phyloP scores from a whole-genome alignment of 2,329 filamentous ascomycete genomes.

The Diaporthe sp. region DNA sequence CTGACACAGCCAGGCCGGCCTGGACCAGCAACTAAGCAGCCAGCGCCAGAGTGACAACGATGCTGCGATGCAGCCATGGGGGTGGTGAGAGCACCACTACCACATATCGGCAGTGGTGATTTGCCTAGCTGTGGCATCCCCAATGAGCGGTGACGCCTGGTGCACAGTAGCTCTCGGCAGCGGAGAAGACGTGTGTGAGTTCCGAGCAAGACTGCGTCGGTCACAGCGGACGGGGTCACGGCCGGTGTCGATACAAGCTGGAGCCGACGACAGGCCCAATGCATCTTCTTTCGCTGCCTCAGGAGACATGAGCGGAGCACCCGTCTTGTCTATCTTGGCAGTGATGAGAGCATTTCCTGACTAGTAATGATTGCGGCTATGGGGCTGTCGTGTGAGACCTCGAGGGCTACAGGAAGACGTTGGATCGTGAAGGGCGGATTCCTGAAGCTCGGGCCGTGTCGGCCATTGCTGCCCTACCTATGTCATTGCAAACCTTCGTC shows the following conservation, averaged over 20 bases:
- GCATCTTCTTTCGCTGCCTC: conserved; percentile 10
- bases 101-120: conserved; percentile 5
- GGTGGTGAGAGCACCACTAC: background rate
- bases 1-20: conserved; percentile 31
- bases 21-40: conserved; percentile 22
- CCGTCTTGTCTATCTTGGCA: conserved; percentile 9
- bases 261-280: conserved; percentile 4
- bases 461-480: conserved; percentile 29
- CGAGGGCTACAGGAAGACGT: background rate
- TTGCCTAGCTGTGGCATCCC: conserved; percentile 14
- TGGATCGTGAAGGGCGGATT: background rate
- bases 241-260: conserved; percentile 7
- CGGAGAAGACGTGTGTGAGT: background rate
- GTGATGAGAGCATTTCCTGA: conserved; percentile 24
- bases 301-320: conserved; percentile 14
- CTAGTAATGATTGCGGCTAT: conserved; percentile 10
- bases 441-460: conserved; percentile 25
- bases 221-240: conserved; percentile 10
- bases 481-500: conserved; percentile 21
- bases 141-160: conserved; percentile 33
- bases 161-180: conserved; percentile 11
- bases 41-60: background rate
- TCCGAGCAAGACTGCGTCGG: conserved; percentile 2
- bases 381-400: conserved; percentile 21
- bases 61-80: conserved; percentile 15